Conservation (phyloP, 371 early-diverging fungal species). For the Mucor velutinosus region DNA sequence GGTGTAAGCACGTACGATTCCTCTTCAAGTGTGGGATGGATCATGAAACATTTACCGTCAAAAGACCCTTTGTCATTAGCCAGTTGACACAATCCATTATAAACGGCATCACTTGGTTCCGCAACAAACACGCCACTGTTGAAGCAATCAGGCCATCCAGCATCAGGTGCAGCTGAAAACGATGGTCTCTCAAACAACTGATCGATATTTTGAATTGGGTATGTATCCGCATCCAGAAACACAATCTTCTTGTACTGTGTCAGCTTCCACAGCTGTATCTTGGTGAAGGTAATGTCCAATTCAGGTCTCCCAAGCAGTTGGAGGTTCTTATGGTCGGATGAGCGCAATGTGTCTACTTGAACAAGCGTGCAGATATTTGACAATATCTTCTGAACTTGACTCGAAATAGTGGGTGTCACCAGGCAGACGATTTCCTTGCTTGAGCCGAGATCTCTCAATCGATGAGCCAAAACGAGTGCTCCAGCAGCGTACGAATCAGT, state of each 20-base stretch:
- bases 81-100: conserved; percentile 51
- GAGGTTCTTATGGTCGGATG: conserved; percentile 60
- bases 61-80: conserved; percentile 69
- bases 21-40: neutral
- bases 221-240: conserved; percentile 91
- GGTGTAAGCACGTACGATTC: neutral
- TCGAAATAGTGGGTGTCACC: conserved; percentile 63
- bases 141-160: conserved; percentile 94
- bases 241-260: conserved; percentile 68
- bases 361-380: conserved; percentile 66
- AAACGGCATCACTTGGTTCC: conserved; percentile 62
- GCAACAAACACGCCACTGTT: conserved; percentile 95
- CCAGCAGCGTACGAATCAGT: conserved; percentile 84
- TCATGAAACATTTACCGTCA: conserved; percentile 62
- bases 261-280: conserved; percentile 83
- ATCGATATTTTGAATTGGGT: conserved; percentile 81
- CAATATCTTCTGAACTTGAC: conserved; percentile 46
- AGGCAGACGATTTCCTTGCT: conserved; percentile 69
- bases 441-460: conserved; percentile 71
- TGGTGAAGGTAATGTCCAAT: conserved; percentile 86
- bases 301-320: conserved; percentile 85
- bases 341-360: conserved; percentile 59
- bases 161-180: conserved; percentile 84
- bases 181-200: conserved; percentile 77
- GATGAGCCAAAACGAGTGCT: conserved; percentile 80